Evolutionary conservation across 208 protist genomes (phyloP).

Genomic region (Herpetomonas tarakana): DNA sequence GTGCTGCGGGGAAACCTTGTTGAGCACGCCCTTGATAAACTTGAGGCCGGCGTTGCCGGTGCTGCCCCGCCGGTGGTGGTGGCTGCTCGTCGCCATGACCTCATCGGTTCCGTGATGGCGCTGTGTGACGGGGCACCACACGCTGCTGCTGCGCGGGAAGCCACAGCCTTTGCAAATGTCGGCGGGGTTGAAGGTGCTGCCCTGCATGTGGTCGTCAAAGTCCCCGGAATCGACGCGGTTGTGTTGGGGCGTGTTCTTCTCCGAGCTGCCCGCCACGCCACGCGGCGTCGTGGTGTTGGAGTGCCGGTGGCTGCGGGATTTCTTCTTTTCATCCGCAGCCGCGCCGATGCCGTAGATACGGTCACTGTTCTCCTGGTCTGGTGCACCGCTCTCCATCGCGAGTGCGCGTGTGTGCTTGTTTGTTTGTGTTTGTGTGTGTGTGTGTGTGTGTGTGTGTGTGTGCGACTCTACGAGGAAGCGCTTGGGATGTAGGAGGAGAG

Average conservation of each 20-base stretch:
- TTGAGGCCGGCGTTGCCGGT: neutral
- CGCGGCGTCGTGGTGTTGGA: neutral
- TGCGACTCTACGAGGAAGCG: neutral
- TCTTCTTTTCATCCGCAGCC: neutral
- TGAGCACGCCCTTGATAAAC: slow-evolving; percentile 6
- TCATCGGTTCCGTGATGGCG: slow-evolving; percentile 58
- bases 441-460: slow-evolving; percentile 2
- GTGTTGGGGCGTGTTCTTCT: slow-evolving; percentile 1
- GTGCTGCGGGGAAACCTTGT: slow-evolving; percentile 10
- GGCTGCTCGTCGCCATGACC: slow-evolving; percentile 4
- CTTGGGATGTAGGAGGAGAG: no score
- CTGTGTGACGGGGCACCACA: slow-evolving; percentile 34
- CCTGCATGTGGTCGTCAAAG: slow-evolving; percentile 47
- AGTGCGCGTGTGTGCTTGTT: neutral
- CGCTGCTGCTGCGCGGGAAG: slow-evolving; percentile 36
- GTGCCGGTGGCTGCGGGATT: neutral
- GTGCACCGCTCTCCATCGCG: neutral
- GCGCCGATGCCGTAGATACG: slow-evolving; percentile 7
- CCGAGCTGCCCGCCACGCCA: slow-evolving; percentile 1
- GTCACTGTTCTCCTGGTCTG: slow-evolving; percentile 1
- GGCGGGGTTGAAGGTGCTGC: slow-evolving; percentile 20
- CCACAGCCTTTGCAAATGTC: slow-evolving; percentile 42
- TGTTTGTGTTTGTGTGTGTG: no score
- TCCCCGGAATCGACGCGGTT: slow-evolving; percentile 9
- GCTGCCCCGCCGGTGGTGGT: slow-evolving; percentile 5